Conservation (phyloP, 805 yeast species). For the Blastobotrys peoriensis region DNA sequence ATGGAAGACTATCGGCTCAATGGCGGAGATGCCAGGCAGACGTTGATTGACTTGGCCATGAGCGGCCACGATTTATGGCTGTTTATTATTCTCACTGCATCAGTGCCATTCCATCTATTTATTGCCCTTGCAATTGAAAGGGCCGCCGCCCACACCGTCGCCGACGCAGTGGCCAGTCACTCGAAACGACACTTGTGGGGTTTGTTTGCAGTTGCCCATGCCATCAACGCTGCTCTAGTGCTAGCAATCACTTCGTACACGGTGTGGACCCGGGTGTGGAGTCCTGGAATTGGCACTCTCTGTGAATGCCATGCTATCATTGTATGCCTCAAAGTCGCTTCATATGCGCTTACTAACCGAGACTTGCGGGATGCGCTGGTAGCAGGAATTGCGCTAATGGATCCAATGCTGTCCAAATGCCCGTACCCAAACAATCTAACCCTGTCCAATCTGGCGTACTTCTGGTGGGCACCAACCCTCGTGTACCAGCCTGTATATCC, state of each 20-base stretch:
- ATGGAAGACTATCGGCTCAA: constrained; percentile 33
- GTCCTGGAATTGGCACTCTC: constrained; percentile 40
- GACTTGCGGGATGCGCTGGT: constrained; percentile 36
- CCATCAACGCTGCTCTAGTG: constrained; percentile 26
- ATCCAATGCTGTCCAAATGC: constrained; percentile 32
- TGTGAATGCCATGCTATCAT: constrained; percentile 38
- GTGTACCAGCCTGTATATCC: constrained; percentile 47
- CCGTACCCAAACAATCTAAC: constrained; percentile 39
- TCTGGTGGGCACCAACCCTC: constrained; percentile 43
- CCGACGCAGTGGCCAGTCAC: constrained; percentile 9
- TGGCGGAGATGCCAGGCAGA: constrained; percentile 30
- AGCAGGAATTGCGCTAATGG: constrained; percentile 10
- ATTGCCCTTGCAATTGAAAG: constrained; percentile 34
- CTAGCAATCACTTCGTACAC: constrained; percentile 27
- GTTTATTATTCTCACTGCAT: constrained; percentile 23
- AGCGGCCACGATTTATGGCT: constrained; percentile 27
- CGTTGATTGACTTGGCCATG: constrained; percentile 28
- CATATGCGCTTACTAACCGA: constrained; percentile 40
- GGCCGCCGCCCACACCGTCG: constrained; percentile 22
- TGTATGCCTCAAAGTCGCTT: constrained; percentile 36
- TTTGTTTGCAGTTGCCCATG: constrained; percentile 30
- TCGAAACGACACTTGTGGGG: constrained; percentile 27
- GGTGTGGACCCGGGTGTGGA: constrained; percentile 32
- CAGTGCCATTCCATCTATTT: constrained; percentile 33
- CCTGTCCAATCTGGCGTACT: constrained; percentile 31